Evolutionary conservation across 352 stramenopile species (phyloP).

Genomic region (Phytophthora chlamydospora): DNA sequence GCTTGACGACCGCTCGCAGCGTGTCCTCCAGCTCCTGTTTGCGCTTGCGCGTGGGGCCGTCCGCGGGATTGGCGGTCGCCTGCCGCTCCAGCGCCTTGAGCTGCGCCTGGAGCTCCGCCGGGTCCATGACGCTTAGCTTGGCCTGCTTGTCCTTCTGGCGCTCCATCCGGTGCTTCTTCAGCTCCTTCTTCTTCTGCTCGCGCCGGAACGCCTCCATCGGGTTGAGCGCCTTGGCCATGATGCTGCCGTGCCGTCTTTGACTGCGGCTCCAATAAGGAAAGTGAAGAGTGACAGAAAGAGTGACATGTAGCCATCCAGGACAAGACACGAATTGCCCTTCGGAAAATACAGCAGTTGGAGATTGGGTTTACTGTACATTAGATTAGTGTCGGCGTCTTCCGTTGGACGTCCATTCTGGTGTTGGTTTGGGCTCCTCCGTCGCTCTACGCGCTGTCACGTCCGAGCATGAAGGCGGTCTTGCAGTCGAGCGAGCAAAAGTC

Average conservation of each 20-base stretch:
- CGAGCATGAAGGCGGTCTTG: constrained; percentile 48
- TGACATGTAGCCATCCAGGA: no score
- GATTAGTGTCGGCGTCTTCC: constrained; percentile 1
- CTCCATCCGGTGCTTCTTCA: constrained; percentile 76
- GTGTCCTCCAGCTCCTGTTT: constrained; percentile 85
- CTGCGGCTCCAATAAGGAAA: no score
- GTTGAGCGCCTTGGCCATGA: constrained; percentile 70
- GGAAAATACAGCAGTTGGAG: no score
- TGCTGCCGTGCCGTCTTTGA: no score
- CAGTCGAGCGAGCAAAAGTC: constrained; percentile 53
- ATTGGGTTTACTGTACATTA: neutral
- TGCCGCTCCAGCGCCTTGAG: constrained; percentile 75
- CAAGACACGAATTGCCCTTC: no score
- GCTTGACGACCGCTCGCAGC: constrained; percentile 69
- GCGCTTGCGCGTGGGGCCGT: constrained; percentile 71
- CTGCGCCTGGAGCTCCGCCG: constrained; percentile 55
- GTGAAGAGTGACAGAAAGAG: no score
- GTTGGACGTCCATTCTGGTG: neutral
- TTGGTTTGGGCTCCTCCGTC: no score
- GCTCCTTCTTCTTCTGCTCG: constrained; percentile 88
- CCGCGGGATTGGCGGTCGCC: constrained; percentile 59
- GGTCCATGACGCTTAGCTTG: constrained; percentile 67
- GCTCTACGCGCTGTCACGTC: constrained; percentile 18
- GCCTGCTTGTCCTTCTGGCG: constrained; percentile 63
- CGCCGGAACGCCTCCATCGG: constrained; percentile 76